Percentiles rank a stretch among this genome's conserved stretches.
These are phyloP conservation scores for Eucalyptus leucophloia DNA, from an alignment of 345 rosid genomes.

Conservation along the genomic window DNA sequence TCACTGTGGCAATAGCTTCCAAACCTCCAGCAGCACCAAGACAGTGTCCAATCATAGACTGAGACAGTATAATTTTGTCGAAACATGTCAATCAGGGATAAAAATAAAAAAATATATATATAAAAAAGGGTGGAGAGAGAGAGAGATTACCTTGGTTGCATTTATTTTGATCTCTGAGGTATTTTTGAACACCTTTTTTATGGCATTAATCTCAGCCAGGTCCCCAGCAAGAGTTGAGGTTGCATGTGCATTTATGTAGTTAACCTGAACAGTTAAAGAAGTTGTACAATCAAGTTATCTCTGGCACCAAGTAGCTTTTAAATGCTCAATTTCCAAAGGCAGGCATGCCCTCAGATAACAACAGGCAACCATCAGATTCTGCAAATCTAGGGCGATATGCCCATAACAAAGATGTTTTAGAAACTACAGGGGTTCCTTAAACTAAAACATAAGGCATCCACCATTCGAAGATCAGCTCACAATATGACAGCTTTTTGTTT, in stretches of 20 bases:
- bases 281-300: not conserved
- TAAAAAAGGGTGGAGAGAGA: not conserved
- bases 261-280: slow-evolving; percentile 42
- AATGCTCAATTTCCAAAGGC: not conserved
- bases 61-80: slow-evolving; percentile 1
- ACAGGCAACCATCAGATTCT: not conserved
- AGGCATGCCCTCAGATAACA: not conserved
- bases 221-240: slow-evolving; percentile 98
- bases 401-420: not conserved
- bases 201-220: slow-evolving; percentile 95
- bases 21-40: slow-evolving; percentile 98
- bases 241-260: slow-evolving; percentile 96
- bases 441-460: not conserved
- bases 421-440: not conserved
- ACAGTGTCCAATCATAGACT: slow-evolving; percentile 99
- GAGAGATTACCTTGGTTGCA: slow-evolving; percentile 72
- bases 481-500: not conserved
- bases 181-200: slow-evolving; percentile 84
- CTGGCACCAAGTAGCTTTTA: not conserved
- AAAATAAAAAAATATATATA: not conserved
- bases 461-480: not conserved
- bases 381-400: not conserved
- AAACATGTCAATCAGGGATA: not conserved
- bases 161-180: slow-evolving; percentile 84
- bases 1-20: slow-evolving; percentile 88